Evolutionary conservation across 2,329 filamentous ascomycete genomes (phyloP).

Genomic region (Coniella lustricola): DNA sequence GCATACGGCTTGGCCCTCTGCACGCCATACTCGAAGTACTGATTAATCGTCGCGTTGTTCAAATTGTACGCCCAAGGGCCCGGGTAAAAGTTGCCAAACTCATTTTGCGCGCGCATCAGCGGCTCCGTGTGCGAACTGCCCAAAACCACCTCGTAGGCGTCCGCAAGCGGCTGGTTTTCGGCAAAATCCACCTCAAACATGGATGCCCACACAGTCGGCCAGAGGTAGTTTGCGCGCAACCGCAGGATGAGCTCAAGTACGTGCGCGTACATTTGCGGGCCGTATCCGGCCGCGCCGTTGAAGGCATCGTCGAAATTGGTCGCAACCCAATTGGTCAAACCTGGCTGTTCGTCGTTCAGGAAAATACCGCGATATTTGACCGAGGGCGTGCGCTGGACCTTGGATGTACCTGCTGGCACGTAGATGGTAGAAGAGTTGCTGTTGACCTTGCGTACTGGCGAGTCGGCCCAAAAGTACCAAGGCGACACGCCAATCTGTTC

Average conservation of each 20-base stretch:
- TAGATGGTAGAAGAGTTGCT: slow-evolving; percentile 41
- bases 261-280: slow-evolving; percentile 58
- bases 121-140: slow-evolving; percentile 69
- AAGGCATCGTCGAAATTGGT: slow-evolving; percentile 35
- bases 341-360: slow-evolving; percentile 64
- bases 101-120: slow-evolving; percentile 55
- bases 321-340: slow-evolving; percentile 58
- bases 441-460: slow-evolving; percentile 40
- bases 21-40: slow-evolving; percentile 63
- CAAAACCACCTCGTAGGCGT: slow-evolving; percentile 69
- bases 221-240: slow-evolving; percentile 66
- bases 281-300: slow-evolving; percentile 40
- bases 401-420: slow-evolving; percentile 37
- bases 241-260: slow-evolving; percentile 67
- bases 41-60: slow-evolving; percentile 61
- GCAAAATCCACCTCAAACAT: slow-evolving; percentile 69
- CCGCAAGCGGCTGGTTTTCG: slow-evolving; percentile 59
- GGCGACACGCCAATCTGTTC: slow-evolving; percentile 69
- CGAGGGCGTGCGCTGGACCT: slow-evolving; percentile 51
- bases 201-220: slow-evolving; percentile 59
- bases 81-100: slow-evolving; percentile 45
- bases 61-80: slow-evolving; percentile 64
- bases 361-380: slow-evolving; percentile 66
- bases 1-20: slow-evolving; percentile 59
- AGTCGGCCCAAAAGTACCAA: slow-evolving; percentile 64